A percentile compares a stretch with the other conserved stretches of the same genome.
These are phyloP conservation scores for Kwoniella sp. DNA, from an alignment of 768 basidiomycete genomes.

Conservation along the genomic window DNA sequence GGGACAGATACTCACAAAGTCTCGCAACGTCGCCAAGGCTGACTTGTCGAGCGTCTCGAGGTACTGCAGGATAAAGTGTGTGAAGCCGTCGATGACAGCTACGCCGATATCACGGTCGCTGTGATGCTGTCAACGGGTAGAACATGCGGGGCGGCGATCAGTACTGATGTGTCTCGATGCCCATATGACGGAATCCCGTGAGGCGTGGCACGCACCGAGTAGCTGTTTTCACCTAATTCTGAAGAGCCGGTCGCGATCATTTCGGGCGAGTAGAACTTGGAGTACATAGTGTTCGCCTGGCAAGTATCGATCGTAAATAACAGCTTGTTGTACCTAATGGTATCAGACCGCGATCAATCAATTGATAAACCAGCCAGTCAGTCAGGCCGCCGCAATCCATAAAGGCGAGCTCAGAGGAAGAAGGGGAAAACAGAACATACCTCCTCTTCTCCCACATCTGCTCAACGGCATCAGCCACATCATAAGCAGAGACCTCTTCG, in stretches of 20 bases:
- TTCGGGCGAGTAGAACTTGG: slow-evolving; percentile 88
- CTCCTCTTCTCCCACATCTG: slow-evolving; percentile 98
- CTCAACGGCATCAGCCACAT: slow-evolving; percentile 96
- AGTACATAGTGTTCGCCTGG: slow-evolving; percentile 94
- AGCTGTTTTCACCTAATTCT: slow-evolving; percentile 81
- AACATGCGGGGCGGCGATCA: too few species aligned
- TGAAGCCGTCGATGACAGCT: slow-evolving; percentile 91
- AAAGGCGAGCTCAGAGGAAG: neutral
- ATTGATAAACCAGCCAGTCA: neutral
- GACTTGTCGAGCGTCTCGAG: slow-evolving; percentile 94
- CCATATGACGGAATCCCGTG: too few species aligned
- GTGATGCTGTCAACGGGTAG: slow-evolving; percentile 66
- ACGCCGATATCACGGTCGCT: slow-evolving; percentile 94
- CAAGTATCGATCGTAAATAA: slow-evolving; percentile 99
- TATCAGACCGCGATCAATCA: slow-evolving; percentile 7
- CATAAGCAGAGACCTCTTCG: slow-evolving; percentile 94
- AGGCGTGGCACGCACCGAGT: slow-evolving; percentile 69
- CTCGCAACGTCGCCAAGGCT: slow-evolving; percentile 73
- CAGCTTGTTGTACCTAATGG: slow-evolving; percentile 83
- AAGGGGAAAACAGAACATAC: slow-evolving; percentile 58
- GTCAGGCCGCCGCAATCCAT: too few species aligned
- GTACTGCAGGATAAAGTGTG: slow-evolving; percentile 85
- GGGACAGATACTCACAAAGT: slow-evolving; percentile 80
- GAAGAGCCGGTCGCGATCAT: slow-evolving; percentile 90
- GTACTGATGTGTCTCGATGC: too few species aligned